Percentiles rank a stretch among this genome's conserved stretches.
Conservation (phyloP, 139 green algal genomes). For the Nannochloris sp. region DNA sequence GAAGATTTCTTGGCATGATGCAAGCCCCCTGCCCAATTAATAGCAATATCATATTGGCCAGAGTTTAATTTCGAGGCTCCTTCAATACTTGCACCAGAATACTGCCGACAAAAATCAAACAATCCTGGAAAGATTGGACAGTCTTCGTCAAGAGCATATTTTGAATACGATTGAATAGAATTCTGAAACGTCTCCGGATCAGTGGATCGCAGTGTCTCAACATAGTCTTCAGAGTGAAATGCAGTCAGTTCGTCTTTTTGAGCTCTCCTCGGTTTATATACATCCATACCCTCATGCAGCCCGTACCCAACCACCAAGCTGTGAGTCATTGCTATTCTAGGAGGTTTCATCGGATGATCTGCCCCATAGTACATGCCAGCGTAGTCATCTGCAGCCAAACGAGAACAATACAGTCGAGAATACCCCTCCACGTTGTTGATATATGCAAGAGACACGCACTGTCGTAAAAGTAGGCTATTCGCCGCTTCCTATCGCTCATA, state of each 20-base stretch:
- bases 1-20: conserved; percentile 96
- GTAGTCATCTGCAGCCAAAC: conserved; percentile 53
- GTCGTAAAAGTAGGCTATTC: conserved; percentile 82
- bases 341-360: conserved; percentile 98
- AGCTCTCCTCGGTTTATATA: conserved; percentile 65
- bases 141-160: conserved; percentile 83
- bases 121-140: conserved; percentile 83
- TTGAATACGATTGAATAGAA: conserved; percentile 35
- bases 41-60: conserved; percentile 75
- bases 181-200: conserved; percentile 50
- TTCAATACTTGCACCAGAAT: conserved; percentile 75
- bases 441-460: conserved; percentile 28
- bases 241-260: conserved; percentile 70
- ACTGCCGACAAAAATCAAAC: conserved; percentile 74
- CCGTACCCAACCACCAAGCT: conserved; percentile 88
- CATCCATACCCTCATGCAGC: conserved; percentile 82
- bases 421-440: neutral
- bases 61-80: conserved; percentile 79
- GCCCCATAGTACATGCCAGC: conserved; percentile 85
- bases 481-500: conserved; percentile 37
- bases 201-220: conserved; percentile 70
- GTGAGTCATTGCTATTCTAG: conserved; percentile 91
- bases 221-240: conserved; percentile 82
- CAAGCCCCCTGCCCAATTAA: conserved; percentile 96
- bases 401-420: neutral